Percentiles rank a stretch among this genome's conserved stretches.
Conservation (phyloP, 2,329 filamentous ascomycete genomes). For the Ascocoryne sarcoides region DNA sequence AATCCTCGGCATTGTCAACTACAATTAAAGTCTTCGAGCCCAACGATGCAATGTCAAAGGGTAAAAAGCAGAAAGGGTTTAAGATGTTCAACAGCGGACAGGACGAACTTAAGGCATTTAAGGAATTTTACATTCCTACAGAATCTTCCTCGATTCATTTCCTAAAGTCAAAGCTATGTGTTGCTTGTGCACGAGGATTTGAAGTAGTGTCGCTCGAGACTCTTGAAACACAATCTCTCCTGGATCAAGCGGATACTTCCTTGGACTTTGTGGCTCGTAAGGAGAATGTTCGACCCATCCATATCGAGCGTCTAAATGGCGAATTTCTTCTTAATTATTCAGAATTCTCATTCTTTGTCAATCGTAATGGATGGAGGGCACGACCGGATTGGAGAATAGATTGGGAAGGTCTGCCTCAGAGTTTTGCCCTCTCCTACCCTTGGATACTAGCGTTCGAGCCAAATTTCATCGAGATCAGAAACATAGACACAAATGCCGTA, state of each 20-base stretch:
- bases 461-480: slow-evolving; percentile 93
- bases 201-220: slow-evolving; percentile 96
- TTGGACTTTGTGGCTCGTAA: slow-evolving; percentile 93
- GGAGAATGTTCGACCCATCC: slow-evolving; percentile 88
- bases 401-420: slow-evolving; percentile 89
- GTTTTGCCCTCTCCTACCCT: slow-evolving; percentile 89
- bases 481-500: slow-evolving; percentile 89
- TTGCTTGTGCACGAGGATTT: slow-evolving; percentile 90
- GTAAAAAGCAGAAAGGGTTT: slow-evolving; percentile 91
- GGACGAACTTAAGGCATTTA: slow-evolving; percentile 92
- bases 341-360: slow-evolving; percentile 98
- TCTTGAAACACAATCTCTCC: slow-evolving; percentile 91
- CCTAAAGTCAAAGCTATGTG: slow-evolving; percentile 90
- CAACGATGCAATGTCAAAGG: slow-evolving; percentile 86
- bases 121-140: slow-evolving; percentile 97
- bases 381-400: slow-evolving; percentile 94
- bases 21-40: slow-evolving; percentile 99
- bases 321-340: slow-evolving; percentile 98
- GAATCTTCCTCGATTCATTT: slow-evolving; percentile 99
- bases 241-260: slow-evolving; percentile 95
- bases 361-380: slow-evolving; percentile 94
- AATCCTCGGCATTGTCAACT: slow-evolving; percentile 83
- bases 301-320: slow-evolving; percentile 93
- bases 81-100: slow-evolving; percentile 94
- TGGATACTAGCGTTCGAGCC: slow-evolving; percentile 97